Evolutionary conservation across 495 filamentous ascomycete genomes (phyloP).

Genomic region (Neurospora tetrasperma): DNA sequence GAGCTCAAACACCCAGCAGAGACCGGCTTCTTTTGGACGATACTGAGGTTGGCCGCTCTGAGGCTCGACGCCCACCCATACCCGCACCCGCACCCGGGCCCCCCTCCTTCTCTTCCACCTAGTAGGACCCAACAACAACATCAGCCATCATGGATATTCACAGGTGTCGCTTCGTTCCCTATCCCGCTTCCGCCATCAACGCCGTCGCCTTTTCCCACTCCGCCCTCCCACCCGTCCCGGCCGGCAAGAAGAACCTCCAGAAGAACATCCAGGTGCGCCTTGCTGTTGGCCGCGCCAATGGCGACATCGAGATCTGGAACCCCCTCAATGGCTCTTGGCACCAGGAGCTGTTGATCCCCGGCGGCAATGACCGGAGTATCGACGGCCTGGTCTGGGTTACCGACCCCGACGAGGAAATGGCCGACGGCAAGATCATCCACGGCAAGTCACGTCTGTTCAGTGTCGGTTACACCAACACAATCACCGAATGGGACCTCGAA

Average conservation of each 20-base stretch:
- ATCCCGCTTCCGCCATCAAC: conserved; percentile 86
- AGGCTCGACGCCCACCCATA: background rate
- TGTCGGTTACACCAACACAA: conserved; percentile 81
- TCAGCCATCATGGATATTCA: conserved; percentile 75
- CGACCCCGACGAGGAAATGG: conserved; percentile 61
- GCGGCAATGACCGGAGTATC: conserved; percentile 77
- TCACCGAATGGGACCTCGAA: conserved; percentile 91
- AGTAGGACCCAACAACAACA: conserved; percentile 7
- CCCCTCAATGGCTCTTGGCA: conserved; percentile 76
- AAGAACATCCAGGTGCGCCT: conserved; percentile 48
- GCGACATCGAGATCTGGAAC: conserved; percentile 98
- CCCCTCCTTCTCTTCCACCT: background rate
- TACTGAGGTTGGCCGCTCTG: conserved; percentile 1
- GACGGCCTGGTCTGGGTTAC: conserved; percentile 91
- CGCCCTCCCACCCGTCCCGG: conserved; percentile 49
- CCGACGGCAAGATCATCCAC: conserved; percentile 46
- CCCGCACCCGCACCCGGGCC: background rate
- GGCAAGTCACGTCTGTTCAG: conserved; percentile 86
- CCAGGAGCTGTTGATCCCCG: conserved; percentile 76
- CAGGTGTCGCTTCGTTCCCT: conserved; percentile 93
- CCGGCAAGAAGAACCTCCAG: conserved; percentile 42
- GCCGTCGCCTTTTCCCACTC: conserved; percentile 86
- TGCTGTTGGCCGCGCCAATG: conserved; percentile 86
- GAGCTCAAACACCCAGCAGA: background rate
- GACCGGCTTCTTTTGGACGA: conserved; percentile 4